A percentile compares a stretch with the other conserved stretches of the same genome.
Conservation (phyloP, 495 filamentous ascomycete species). For the Pyronema domesticum region DNA sequence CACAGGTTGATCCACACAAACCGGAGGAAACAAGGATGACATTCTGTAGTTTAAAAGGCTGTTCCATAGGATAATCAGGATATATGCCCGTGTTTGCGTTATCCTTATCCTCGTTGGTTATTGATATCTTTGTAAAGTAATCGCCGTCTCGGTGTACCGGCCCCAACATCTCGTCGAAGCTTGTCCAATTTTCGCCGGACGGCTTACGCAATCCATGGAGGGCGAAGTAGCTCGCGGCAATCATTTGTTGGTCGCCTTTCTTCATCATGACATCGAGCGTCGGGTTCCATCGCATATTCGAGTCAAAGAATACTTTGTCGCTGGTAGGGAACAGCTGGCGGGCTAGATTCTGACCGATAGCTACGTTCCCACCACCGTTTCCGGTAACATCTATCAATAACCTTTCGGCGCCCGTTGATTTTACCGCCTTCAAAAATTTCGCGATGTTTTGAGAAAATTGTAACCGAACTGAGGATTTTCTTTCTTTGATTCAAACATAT, state of each 20-base stretch:
- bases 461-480: neutral
- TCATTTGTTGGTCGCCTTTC: neutral
- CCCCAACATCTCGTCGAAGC: conserved; percentile 10
- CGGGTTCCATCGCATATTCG: conserved; percentile 18
- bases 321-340: conserved; percentile 14
- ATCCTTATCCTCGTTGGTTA: neutral
- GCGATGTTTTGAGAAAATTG: conserved; percentile 2
- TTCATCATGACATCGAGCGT: conserved; percentile 10
- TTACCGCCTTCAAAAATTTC: conserved; percentile 3
- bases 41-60: conserved; percentile 11
- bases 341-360: conserved; percentile 9
- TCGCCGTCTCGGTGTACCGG: conserved; percentile 10
- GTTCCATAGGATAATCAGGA: neutral
- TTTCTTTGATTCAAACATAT: neutral
- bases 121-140: conserved; percentile 15
- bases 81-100: conserved; percentile 1
- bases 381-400: conserved; percentile 16
- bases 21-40: conserved; percentile 16
- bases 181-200: conserved; percentile 7
- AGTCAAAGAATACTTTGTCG: conserved; percentile 13
- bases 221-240: conserved; percentile 6
- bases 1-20: conserved; percentile 17
- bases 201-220: conserved; percentile 6
- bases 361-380: conserved; percentile 10
- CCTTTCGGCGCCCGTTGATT: neutral